Evolutionary conservation across 2,329 filamentous ascomycete genomes (phyloP).

Genomic region (Fonsecaea pedrosoi): DNA sequence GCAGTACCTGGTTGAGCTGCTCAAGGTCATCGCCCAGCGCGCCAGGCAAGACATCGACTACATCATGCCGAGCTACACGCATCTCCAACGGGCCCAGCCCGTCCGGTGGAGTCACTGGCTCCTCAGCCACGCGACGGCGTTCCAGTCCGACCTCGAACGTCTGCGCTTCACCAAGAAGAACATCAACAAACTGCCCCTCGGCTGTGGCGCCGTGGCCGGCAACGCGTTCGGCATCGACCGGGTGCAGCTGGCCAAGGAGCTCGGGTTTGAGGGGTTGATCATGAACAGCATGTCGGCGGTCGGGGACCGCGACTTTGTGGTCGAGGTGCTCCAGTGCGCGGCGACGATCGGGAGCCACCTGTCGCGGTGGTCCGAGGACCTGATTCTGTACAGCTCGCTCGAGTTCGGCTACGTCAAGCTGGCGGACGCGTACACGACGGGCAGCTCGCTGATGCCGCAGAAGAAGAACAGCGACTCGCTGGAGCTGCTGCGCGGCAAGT

Average conservation of each 20-base stretch:
- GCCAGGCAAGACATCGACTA: constrained; percentile 77
- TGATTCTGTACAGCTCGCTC: constrained; percentile 79
- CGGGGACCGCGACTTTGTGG: constrained; percentile 79
- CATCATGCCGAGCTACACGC: constrained; percentile 88
- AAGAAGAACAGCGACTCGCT: constrained; percentile 83
- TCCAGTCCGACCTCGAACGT: constrained; percentile 76
- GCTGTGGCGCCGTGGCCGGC: constrained; percentile 77
- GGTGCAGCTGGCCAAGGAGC: constrained; percentile 77
- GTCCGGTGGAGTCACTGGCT: constrained; percentile 85
- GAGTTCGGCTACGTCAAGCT: constrained; percentile 79
- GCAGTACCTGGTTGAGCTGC: constrained; percentile 68
- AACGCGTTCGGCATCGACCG: constrained; percentile 84
- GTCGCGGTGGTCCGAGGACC: constrained; percentile 80
- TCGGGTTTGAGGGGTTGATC: constrained; percentile 74
- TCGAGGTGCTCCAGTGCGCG: constrained; percentile 82
- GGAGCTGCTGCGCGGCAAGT: constrained; percentile 77
- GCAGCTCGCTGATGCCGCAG: constrained; percentile 78
- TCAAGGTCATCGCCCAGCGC: constrained; percentile 71
- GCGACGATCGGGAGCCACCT: constrained; percentile 80
- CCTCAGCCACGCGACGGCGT: constrained; percentile 74
- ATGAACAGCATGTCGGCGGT: constrained; percentile 58
- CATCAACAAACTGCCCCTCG: constrained; percentile 75
- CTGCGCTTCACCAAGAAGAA: constrained; percentile 73
- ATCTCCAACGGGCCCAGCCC: constrained; percentile 79
- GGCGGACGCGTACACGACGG: constrained; percentile 80